Base-by-base conservation (phyloP, 768 basidiomycete species). In the Sarcodon aspratus region DNA sequence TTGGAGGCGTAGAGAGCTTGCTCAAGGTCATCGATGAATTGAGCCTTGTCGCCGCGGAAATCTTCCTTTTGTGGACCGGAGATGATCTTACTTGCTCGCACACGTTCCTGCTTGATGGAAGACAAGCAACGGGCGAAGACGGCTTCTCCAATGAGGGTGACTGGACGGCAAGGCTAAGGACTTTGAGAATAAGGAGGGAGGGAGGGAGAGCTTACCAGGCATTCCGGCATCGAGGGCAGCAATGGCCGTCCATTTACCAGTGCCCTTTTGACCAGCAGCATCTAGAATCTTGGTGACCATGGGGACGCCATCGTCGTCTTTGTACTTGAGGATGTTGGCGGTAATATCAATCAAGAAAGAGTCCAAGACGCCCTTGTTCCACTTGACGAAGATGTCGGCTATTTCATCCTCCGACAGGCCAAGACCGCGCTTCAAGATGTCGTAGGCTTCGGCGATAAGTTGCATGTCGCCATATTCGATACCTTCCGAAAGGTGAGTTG, bases 391-490 rank as follows among this genome's bases (percentile, higher is more conserved):
- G 67, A 97, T 93, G 55, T 83, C 84, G 52, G 93, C 85, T 55
- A 99, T 98, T 69, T 99, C 96, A 51, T 74, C 73, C 61, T 96
- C 92, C 33, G 63, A 43, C 50, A 95, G 74, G 55, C 84, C 90
- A 59, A 98, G 85, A 53, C 95, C 95, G 57, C 92, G 88, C 75
- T 91, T 92, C 64, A 99, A 82, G 69, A 99, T 96, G 65, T 97
- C 95, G 66, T 99, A 99, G 6, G 91, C 93, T 70, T 99, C 96
- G 52, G 92, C 90, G 57, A 99, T 98, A 63, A 98, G 75, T 67
- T 98, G 95, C 96, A 99, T 99, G 71, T 99, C 96, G 59, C 90
- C 94, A 63, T 97, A 97, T 68, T 99, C 96, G 67, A 99, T 99
- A 73, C 95, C 95, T 94, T 55, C 33, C 1, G 21, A 44, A 49